A percentile compares a stretch with the other conserved stretches of the same genome.
These are phyloP conservation scores for Escallonia herrerae DNA, from an alignment of 129 eudicot species.

Conservation along the genomic window DNA sequence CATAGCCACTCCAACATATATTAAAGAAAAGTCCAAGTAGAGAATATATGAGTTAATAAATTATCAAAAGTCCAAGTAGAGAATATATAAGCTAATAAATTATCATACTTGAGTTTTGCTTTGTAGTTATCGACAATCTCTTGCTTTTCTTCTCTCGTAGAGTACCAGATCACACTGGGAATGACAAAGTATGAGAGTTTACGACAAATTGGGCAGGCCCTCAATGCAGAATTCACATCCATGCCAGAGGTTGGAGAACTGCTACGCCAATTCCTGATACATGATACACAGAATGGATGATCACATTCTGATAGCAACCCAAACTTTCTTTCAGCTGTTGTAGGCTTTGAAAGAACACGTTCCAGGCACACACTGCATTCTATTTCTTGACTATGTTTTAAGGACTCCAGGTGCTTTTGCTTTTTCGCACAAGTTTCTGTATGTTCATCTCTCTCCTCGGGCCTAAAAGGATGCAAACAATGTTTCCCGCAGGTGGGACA, in stretches of 20 bases:
- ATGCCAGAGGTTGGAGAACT: slow-evolving; percentile 85
- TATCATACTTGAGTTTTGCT: slow-evolving; percentile 57
- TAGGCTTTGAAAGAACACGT: slow-evolving; percentile 64
- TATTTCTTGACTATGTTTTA: slow-evolving; percentile 92
- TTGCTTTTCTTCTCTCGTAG: slow-evolving; percentile 68
- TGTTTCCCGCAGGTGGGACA: slow-evolving; percentile 77
- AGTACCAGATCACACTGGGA: slow-evolving; percentile 94
- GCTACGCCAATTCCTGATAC: slow-evolving; percentile 92
- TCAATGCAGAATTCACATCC: slow-evolving; percentile 75
- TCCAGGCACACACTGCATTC: slow-evolving; percentile 96
- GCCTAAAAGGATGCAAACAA: slow-evolving; percentile 86
- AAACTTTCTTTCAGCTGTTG: slow-evolving; percentile 70
- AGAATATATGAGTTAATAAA: not conserved
- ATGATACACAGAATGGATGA: slow-evolving; percentile 87
- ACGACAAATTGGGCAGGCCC: slow-evolving; percentile 93
- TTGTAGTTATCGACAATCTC: slow-evolving; percentile 73
- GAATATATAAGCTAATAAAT: not conserved
- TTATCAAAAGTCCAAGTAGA: no score
- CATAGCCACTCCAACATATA: no score
- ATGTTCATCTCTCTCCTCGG: slow-evolving; percentile 79
- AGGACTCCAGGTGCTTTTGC: slow-evolving; percentile 61
- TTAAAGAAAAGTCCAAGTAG: not conserved
- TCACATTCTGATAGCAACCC: slow-evolving; percentile 90
- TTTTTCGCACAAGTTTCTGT: slow-evolving; percentile 51
- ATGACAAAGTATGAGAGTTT: slow-evolving; percentile 87